These are phyloP conservation scores for Excoecaria agallocha DNA, from an alignment of 345 rosid genomes.

Conservation along the genomic window DNA sequence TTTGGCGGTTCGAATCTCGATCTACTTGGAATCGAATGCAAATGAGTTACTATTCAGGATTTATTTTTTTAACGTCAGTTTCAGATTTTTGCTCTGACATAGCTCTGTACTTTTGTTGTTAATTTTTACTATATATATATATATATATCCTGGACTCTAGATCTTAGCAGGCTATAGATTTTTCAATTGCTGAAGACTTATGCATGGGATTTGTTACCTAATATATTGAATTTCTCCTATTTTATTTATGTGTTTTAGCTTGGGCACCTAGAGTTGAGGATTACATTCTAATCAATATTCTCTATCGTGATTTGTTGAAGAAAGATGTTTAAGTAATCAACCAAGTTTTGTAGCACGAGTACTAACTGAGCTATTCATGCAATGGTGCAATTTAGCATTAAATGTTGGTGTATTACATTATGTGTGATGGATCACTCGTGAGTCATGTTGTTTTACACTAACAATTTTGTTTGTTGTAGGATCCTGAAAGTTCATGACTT, in stretches of 20 bases:
- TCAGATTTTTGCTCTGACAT: neutral
- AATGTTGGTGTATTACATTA: neutral
- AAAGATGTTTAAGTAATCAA: neutral
- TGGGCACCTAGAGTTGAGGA: neutral
- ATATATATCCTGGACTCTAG: conserved; percentile 13
- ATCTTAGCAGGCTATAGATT: neutral
- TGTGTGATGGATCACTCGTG: neutral
- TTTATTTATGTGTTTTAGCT: neutral
- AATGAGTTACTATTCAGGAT: neutral
- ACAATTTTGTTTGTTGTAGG: too few relatives aligned
- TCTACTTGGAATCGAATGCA: neutral
- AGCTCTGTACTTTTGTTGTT: neutral
- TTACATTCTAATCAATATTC: too few relatives aligned
- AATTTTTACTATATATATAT: neutral
- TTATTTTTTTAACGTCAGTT: neutral
- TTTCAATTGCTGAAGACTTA: neutral
- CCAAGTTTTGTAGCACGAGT: neutral
- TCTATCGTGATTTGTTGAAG: neutral
- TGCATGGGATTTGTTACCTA: neutral
- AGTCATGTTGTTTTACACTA: too few relatives aligned
- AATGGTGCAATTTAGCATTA: neutral
- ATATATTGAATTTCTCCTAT: neutral
- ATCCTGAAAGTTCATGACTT: neutral
- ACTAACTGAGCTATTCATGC: neutral
- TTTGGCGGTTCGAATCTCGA: neutral